Base-by-base conservation (phyloP, 257 asterid genomes). In the Lithospermum erythrorhizon region DNA sequence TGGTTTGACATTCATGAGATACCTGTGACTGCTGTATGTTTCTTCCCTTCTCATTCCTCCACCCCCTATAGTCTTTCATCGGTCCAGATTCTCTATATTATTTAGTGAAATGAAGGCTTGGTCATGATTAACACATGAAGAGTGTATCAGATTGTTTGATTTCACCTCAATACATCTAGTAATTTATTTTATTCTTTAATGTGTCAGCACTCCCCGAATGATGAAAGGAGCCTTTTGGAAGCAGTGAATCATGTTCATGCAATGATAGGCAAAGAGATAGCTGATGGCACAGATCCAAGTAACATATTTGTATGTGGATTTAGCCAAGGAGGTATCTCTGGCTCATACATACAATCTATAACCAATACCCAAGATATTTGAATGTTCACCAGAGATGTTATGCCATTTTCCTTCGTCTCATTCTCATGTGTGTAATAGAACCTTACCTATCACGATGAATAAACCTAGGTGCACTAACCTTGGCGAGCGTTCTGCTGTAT, bases 1-100 rank as follows among this genome's bases (percentile, higher is more conserved):
- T 88, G 96, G 98, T 88, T 91, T 74, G 98, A 88, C 79, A 75
- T 91, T 76, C 95, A 66, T 51, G 95, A 91, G 79, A 78, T 91
- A 78, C 98, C 98, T 18, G 83, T 91, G 67, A 76, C 95, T 54
- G 79, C 90, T 22, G 96, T 91, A 82, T 74, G 98, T 71, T 82
- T 19, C 66, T 47, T 35, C 3, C 9, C 14, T 27, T 70, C 65
- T 55, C 61, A 51, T 23, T 64, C 59, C 53, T 22, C 14, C 37
- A 21, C 32, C 57, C 0, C 23, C 60, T 35, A 3, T 18, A 51
- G 61, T 11, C 58, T 63, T 71, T 8, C 27, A 29, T 48, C 23
- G 1, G 10, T 64, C 45, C 45, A 35, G 45, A 35, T 35, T 35
- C 45, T 7, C 45, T 35, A 5, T 35, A 35, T 8, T 35, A 6